Percentiles rank a stretch among this genome's conserved stretches.
These are phyloP conservation scores for Inga leiocalycina DNA, from an alignment of 306 rosid species.

Conservation along the genomic window DNA sequence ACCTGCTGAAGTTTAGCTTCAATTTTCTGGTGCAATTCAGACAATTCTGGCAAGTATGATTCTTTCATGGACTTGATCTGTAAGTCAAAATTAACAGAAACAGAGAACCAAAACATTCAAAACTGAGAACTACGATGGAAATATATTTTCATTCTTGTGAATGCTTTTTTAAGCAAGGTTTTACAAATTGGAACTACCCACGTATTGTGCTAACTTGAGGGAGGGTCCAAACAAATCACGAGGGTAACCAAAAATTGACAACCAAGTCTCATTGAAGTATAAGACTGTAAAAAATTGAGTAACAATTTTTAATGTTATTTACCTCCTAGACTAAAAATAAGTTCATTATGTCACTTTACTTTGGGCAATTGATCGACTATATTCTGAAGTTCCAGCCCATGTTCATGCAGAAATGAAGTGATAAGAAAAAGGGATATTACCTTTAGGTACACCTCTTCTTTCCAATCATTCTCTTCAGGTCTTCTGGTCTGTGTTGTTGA, in stretches of 20 bases:
- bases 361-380: neutral
- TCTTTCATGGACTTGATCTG: constrained; percentile 82
- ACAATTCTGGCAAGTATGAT: constrained; percentile 56
- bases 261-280: neutral
- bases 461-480: constrained; percentile 75
- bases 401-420: constrained; percentile 9
- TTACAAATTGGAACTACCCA: neutral
- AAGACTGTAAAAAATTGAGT: constrained; percentile 2
- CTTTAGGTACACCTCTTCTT: constrained; percentile 81
- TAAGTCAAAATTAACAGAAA: constrained; percentile 29
- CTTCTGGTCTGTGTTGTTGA: constrained; percentile 72
- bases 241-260: neutral
- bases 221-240: constrained; percentile 2
- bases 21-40: constrained; percentile 64
- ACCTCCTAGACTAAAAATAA: constrained; percentile 3
- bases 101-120: constrained; percentile 27
- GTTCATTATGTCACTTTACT: neutral
- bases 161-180: neutral
- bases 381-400: constrained; percentile 15
- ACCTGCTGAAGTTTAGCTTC: constrained; percentile 66
- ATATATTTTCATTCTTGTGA: too few relatives aligned
- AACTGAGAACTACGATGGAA: neutral
- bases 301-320: neutral
- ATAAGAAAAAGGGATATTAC: constrained; percentile 44
- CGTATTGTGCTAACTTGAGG: constrained; percentile 12